These are phyloP conservation scores for Umbelopsis vinacea DNA, from an alignment of 192 early-diverging fungal species.

Conservation along the genomic window DNA sequence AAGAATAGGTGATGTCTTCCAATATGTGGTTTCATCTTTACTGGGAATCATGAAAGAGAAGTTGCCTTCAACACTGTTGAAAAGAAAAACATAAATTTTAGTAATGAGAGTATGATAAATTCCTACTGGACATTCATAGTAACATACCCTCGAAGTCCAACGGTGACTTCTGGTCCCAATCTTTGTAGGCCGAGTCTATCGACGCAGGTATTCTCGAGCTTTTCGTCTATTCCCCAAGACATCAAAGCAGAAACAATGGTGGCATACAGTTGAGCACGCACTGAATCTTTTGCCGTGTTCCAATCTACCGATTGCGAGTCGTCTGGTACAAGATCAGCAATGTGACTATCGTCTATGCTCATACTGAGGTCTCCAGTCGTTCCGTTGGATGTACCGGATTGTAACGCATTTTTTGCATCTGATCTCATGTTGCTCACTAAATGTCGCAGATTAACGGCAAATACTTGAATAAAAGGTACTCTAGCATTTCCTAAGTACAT, in stretches of 20 bases:
- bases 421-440: neutral
- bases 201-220: conserved; percentile 51
- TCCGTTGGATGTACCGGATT: neutral
- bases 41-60: conserved; percentile 64
- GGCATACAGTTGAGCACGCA: conserved; percentile 1
- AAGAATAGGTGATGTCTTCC: conserved; percentile 67
- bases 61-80: conserved; percentile 64
- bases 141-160: conserved; percentile 63
- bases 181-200: conserved; percentile 5
- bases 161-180: conserved; percentile 19
- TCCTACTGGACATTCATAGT: no score
- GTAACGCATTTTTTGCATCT: conserved; percentile 8
- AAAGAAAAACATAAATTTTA: neutral
- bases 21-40: conserved; percentile 37
- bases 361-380: neutral
- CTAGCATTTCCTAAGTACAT: neutral
- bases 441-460: conserved; percentile 12
- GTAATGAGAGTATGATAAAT: no score
- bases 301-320: neutral
- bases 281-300: conserved; percentile 9
- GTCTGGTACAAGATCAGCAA: neutral
- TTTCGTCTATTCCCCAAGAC: conserved; percentile 59
- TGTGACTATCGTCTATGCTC: neutral
- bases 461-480: conserved; percentile 3
- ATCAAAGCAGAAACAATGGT: conserved; percentile 47